These are phyloP conservation scores for Cryphonectria nitschkei DNA, from an alignment of 2,329 filamentous ascomycete species.

Conservation along the genomic window DNA sequence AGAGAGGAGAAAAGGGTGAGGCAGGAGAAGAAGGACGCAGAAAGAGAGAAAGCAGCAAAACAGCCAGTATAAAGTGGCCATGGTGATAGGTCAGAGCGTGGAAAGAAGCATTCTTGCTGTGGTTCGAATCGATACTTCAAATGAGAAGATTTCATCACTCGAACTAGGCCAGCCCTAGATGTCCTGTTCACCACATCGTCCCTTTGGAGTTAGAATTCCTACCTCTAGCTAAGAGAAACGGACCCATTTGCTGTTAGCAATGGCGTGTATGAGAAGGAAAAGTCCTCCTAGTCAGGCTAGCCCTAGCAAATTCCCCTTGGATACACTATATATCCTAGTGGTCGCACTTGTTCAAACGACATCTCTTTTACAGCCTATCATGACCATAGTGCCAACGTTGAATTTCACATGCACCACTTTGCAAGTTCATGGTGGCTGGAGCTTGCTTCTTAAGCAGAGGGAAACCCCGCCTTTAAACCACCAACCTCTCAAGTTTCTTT, in stretches of 20 bases:
- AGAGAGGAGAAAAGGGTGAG: constrained; percentile 25
- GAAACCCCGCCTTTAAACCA: too few relatives aligned
- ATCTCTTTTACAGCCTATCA: background rate
- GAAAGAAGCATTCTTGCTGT: background rate
- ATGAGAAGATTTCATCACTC: background rate
- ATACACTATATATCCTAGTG: background rate
- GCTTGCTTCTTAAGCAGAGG: background rate
- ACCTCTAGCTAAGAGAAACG: too few relatives aligned
- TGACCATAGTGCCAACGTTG: too few relatives aligned
- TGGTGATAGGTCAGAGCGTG: background rate
- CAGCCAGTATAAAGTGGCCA: background rate
- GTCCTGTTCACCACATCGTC: background rate
- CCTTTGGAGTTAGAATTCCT: too few relatives aligned
- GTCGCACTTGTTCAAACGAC: background rate
- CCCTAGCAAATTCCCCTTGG: background rate
- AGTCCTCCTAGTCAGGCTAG: background rate
- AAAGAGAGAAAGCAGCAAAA: constrained; percentile 1
- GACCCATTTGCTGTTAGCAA: too few relatives aligned
- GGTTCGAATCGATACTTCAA: background rate
- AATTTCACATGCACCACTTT: too few relatives aligned
- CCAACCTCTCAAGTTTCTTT: too few relatives aligned
- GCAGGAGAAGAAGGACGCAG: constrained; percentile 25
- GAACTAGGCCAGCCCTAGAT: background rate
- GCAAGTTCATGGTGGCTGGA: background rate
- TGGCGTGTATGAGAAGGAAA: background rate